Evolutionary conservation across 1,139 yeast species (phyloP).

Genomic region (Pichia sp.): DNA sequence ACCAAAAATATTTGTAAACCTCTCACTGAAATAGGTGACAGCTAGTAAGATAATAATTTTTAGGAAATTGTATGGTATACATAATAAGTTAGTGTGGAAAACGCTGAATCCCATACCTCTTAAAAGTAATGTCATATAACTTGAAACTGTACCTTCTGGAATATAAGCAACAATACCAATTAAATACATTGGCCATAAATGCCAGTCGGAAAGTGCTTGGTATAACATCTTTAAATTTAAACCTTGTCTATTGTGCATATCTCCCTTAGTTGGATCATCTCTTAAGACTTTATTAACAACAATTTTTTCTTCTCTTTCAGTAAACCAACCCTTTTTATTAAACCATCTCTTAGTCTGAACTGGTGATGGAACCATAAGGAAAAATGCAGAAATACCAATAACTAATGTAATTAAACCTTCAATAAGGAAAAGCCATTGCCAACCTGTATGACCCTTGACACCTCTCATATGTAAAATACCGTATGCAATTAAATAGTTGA

Average conservation of each 20-base stretch:
- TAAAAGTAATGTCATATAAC: constrained; percentile 49
- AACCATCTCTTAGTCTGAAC: constrained; percentile 46
- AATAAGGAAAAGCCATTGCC: constrained; percentile 61
- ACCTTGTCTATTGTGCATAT: constrained; percentile 59
- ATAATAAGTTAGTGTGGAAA: constrained; percentile 46
- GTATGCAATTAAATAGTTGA: constrained; percentile 40
- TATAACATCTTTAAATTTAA: constrained; percentile 35
- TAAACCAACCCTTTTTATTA: constrained; percentile 52
- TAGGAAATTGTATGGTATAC: constrained; percentile 42
- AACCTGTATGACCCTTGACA: constrained; percentile 39
- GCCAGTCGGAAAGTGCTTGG: constrained; percentile 43
- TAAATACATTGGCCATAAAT: constrained; percentile 53
- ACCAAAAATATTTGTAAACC: constrained; percentile 34
- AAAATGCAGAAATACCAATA: constrained; percentile 48
- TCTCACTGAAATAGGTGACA: constrained; percentile 37
- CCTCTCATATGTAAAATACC: constrained; percentile 41
- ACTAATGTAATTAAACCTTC: constrained; percentile 55
- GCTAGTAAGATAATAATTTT: constrained; percentile 35
- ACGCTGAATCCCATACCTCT: constrained; percentile 50
- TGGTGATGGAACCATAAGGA: constrained; percentile 55
- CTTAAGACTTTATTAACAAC: constrained; percentile 56
- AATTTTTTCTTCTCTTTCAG: constrained; percentile 55
- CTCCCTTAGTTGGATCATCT: constrained; percentile 67
- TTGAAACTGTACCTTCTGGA: constrained; percentile 36
- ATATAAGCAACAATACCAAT: constrained; percentile 45